phyloP scores from a whole-genome alignment of 2,329 filamentous ascomycete species.

The Xylaria sp. region DNA sequence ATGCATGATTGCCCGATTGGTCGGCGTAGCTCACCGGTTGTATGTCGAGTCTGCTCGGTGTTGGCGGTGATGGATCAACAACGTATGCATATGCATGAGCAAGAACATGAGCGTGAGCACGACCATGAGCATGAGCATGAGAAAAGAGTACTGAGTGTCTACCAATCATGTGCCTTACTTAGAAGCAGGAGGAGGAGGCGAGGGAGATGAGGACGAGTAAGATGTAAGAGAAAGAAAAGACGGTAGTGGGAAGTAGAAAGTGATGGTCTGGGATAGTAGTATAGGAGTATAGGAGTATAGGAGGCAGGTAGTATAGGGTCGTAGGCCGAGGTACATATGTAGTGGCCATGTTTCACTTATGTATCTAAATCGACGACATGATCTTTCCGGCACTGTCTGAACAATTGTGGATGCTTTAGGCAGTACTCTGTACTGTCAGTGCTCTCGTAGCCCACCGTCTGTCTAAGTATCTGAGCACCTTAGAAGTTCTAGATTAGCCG shows the following conservation, averaged over 20 bases:
- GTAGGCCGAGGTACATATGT: background rate
- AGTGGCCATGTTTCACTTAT: background rate
- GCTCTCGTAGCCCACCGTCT: conserved; percentile 19
- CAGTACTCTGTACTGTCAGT: conserved; percentile 10
- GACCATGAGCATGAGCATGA: background rate
- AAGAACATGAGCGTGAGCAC: background rate
- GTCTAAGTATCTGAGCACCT: conserved; percentile 1
- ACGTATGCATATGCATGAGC: conserved; percentile 24
- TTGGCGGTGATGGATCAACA: conserved; percentile 18
- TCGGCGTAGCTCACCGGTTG: conserved; percentile 35
- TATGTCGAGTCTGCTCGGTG: conserved; percentile 25
- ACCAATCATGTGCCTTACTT: background rate
- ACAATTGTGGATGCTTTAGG: conserved; percentile 5
- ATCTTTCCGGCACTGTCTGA: conserved; percentile 15
- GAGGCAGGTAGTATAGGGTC: background rate
- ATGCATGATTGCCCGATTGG: conserved; percentile 35
- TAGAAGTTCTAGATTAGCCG: background rate
- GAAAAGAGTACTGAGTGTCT: background rate
- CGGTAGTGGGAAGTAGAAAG: background rate
- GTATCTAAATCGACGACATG: background rate
- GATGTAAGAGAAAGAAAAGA: background rate
- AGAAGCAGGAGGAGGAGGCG: background rate
- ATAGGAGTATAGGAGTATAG: background rate
- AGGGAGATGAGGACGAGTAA: background rate
- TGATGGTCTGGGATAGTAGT: background rate